Conservation (phyloP, 2,329 filamentous ascomycete genomes). For the Curvularia sp. region DNA sequence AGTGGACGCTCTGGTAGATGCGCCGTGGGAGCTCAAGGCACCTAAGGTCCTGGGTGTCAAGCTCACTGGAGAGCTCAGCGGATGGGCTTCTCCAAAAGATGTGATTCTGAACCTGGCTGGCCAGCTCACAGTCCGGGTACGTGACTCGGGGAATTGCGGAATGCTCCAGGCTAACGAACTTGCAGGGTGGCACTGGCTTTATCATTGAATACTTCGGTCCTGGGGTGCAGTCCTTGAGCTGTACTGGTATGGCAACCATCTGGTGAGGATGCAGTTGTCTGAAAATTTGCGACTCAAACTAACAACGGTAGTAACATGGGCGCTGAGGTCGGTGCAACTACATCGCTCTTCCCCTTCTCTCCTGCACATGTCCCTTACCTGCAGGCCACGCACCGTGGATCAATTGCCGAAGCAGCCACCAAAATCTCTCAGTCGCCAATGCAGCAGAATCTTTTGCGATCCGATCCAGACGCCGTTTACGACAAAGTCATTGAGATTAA, state of each 20-base stretch:
- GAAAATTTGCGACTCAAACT: slow-evolving; percentile 1
- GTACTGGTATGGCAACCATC: slow-evolving; percentile 91
- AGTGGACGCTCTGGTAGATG: slow-evolving; percentile 93
- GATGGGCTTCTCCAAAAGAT: slow-evolving; percentile 95
- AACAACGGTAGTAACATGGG: slow-evolving; percentile 52
- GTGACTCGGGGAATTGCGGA: slow-evolving; percentile 19
- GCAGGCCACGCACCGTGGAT: slow-evolving; percentile 76
- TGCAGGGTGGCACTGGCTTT: slow-evolving; percentile 82
- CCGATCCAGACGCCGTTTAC: slow-evolving; percentile 84
- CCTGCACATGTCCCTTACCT: slow-evolving; percentile 85
- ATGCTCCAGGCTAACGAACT: slow-evolving; percentile 24
- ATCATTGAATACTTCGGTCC: slow-evolving; percentile 94
- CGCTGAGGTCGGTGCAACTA: slow-evolving; percentile 92
- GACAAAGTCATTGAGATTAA: slow-evolving; percentile 92
- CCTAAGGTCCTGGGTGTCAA: slow-evolving; percentile 88
- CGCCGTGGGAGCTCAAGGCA: slow-evolving; percentile 96
- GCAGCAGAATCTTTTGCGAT: slow-evolving; percentile 71
- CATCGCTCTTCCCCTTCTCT: slow-evolving; percentile 93
- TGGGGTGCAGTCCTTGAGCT: slow-evolving; percentile 86
- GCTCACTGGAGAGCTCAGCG: slow-evolving; percentile 81
- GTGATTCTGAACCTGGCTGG: slow-evolving; percentile 91
- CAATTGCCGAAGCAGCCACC: slow-evolving; percentile 72
- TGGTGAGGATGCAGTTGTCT: slow-evolving; percentile 49
- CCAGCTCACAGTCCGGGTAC: slow-evolving; percentile 78
- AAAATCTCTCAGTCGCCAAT: slow-evolving; percentile 65